These are phyloP conservation scores for Corchorus capsularis DNA, from an alignment of 345 rosid genomes.

Conservation along the genomic window DNA sequence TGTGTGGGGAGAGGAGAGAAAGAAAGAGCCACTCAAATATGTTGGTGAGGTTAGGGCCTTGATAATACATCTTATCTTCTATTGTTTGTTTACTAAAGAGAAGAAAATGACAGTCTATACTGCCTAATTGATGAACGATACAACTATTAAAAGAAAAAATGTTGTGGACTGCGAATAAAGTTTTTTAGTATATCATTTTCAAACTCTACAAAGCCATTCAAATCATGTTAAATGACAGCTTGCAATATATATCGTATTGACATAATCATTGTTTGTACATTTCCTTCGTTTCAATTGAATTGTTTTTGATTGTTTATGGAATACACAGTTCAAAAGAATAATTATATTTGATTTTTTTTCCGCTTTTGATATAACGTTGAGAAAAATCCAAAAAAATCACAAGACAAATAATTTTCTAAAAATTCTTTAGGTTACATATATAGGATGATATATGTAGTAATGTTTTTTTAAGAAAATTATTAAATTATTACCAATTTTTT, in stretches of 20 bases:
- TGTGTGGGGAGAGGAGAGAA: neutral
- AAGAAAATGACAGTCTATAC: neutral
- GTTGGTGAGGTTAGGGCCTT: slow-evolving; percentile 2
- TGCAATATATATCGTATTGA: neutral
- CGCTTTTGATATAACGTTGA: neutral
- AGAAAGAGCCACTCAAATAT: neutral
- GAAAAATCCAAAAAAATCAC: neutral
- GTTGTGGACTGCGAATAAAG: too few relatives aligned
- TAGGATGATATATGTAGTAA: too few relatives aligned
- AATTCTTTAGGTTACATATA: neutral
- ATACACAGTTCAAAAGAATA: neutral
- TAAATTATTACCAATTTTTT: neutral
- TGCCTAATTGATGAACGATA: neutral
- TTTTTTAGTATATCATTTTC: neutral
- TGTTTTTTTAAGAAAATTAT: neutral
- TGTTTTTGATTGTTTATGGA: neutral
- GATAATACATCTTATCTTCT: slow-evolving; percentile 9
- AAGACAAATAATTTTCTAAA: neutral
- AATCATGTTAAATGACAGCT: neutral
- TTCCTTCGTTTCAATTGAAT: neutral
- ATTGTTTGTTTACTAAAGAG: neutral
- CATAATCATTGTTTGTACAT: neutral
- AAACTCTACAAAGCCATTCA: neutral
- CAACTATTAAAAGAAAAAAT: neutral
- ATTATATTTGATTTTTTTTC: neutral